Base-by-base conservation (phyloP, 805 yeast species). In the Ogataea ramenticola region DNA sequence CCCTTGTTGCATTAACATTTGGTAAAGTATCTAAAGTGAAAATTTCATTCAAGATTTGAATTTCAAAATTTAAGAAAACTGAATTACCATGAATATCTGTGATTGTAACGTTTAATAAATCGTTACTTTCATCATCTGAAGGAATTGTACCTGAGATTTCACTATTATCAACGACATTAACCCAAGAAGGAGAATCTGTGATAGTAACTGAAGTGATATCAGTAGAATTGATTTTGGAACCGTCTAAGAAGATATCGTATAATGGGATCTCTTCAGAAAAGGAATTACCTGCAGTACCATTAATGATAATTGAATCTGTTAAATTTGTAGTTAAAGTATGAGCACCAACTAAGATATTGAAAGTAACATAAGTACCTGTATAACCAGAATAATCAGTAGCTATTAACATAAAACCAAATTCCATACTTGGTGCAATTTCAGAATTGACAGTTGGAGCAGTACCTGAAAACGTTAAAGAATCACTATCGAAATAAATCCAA, bases 361-460 rank as follows among this genome's bases (percentile, higher is more conserved):
- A 93, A 27, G 74, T 65, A 3, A 85, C 81, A 50, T 72, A 79
- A 3, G 80, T 81, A 16, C 86, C 89, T 1, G 93, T 67, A 58
- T 61, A 89, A 1, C 95, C 96, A 22, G 64, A 62, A 55, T 79
- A 77, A 55, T 89, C 96, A 1, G 95, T 70, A 1, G 90, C 96
- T 45, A 89, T 79, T 52, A 90, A 73, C 37, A 79, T 71, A 51
- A 91, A 79, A 16, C 76, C 73, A 60, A 78, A 93, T 36, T 70
- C 66, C 50, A 77, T 70, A 35, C 95, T 86, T 11, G 97, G 98
- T 1, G 99, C 99, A 52, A 88, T 83, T 16, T 75, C 72, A 2
- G 96, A 86, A 52, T 86, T 83, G 29, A 86, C 86, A 8, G 83
- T 70, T 11, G 99, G 99, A 1, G 96, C 91, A 1, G 82, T 81